Evolutionary conservation across 768 basidiomycete genomes (phyloP).

Genomic region (Melanogaster broomeanus): DNA sequence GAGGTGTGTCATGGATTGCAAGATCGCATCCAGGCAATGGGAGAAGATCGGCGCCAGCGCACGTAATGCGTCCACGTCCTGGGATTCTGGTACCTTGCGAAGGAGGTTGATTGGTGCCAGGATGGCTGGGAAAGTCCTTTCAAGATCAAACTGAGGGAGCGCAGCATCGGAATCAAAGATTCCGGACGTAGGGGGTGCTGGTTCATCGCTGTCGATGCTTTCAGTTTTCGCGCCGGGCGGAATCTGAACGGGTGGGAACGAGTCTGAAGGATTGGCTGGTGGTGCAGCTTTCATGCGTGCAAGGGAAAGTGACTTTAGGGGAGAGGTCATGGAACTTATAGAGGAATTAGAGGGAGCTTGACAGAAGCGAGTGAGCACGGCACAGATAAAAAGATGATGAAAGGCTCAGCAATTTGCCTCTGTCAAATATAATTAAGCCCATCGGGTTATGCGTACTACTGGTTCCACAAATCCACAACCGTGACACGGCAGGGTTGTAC

Average conservation of each 20-base stretch:
- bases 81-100: constrained; percentile 19
- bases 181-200: constrained; percentile 24
- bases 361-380: not conserved
- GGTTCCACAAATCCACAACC: constrained; percentile 14
- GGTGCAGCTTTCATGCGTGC: constrained; percentile 1
- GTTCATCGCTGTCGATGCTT: constrained; percentile 25
- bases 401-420: not conserved
- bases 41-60: constrained; percentile 28
- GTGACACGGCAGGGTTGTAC: not conserved
- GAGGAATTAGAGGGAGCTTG: not conserved
- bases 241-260: not conserved
- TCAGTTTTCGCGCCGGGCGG: constrained; percentile 18
- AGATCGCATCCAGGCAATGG: constrained; percentile 26
- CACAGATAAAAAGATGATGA: not conserved
- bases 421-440: not conserved
- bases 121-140: constrained; percentile 39
- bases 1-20: constrained; percentile 26
- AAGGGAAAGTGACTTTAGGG: constrained; percentile 10
- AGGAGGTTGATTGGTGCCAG: constrained; percentile 30
- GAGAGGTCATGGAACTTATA: constrained; percentile 8
- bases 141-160: constrained; percentile 29
- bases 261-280: not conserved
- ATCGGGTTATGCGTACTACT: not conserved
- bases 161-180: constrained; percentile 1
- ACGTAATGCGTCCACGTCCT: constrained; percentile 28